Evolutionary conservation across 2,329 filamentous ascomycete species (phyloP).

Genomic region (Sclerotinia subarctica): DNA sequence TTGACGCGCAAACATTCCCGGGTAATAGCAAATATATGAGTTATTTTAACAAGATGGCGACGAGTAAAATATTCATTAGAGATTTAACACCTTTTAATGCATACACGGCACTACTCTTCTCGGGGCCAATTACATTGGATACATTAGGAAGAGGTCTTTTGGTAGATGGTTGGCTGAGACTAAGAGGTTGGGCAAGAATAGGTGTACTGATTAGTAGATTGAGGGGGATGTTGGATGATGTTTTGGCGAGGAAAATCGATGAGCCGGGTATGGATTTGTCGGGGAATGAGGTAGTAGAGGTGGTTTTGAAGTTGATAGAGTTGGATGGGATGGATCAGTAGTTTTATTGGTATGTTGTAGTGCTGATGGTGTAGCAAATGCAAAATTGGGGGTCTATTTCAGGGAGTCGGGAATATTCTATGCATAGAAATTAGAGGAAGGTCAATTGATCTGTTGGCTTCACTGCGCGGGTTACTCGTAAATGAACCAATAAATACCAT

Average conservation of each 20-base stretch:
- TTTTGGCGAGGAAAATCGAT: constrained; percentile 78
- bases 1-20: constrained; percentile 75
- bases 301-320: constrained; percentile 80
- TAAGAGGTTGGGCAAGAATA: constrained; percentile 92
- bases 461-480: too few species aligned
- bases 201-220: constrained; percentile 83
- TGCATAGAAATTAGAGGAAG: too few species aligned
- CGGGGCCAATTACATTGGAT: constrained; percentile 79
- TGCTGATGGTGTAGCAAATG: not conserved
- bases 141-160: constrained; percentile 81
- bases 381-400: not conserved
- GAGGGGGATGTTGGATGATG: constrained; percentile 79
- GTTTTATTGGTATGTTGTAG: not conserved
- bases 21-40: constrained; percentile 74
- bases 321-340: constrained; percentile 74
- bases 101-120: constrained; percentile 84
- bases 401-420: too few species aligned
- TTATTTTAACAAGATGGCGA: constrained; percentile 90
- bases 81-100: constrained; percentile 92
- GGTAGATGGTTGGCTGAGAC: constrained; percentile 83
- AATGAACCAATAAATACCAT: too few species aligned
- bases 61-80: constrained; percentile 85
- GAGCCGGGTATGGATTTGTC: constrained; percentile 61
- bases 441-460: too few species aligned
- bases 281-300: constrained; percentile 65